Conservation (phyloP, 306 rosid species). For the Quercus berberidifolia region DNA sequence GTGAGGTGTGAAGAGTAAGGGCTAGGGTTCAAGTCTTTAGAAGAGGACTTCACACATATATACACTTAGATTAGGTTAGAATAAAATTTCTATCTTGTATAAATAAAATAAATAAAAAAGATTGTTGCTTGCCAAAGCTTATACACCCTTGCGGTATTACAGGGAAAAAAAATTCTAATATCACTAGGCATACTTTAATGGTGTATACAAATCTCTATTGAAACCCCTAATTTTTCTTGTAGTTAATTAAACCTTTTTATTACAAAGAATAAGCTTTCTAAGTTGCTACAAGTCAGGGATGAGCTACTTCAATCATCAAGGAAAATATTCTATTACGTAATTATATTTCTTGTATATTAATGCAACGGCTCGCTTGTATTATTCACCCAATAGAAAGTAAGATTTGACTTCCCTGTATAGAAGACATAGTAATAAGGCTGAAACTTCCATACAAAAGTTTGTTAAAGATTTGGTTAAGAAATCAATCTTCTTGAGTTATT, state of each 20-base stretch:
- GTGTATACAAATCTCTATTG: too few species aligned
- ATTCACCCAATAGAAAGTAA: too few species aligned
- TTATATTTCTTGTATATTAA: too few species aligned
- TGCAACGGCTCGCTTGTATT: too few species aligned
- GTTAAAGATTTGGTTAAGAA: neutral
- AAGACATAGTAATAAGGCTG: neutral
- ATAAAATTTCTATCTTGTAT: too few species aligned
- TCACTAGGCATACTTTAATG: too few species aligned
- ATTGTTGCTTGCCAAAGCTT: too few species aligned
- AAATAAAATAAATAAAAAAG: too few species aligned
- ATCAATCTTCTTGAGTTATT: too few species aligned
- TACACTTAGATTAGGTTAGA: rapidly evolving
- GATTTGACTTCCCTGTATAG: neutral
- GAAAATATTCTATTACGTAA: too few species aligned
- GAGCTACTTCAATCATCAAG: neutral
- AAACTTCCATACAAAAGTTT: neutral
- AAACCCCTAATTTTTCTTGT: neutral
- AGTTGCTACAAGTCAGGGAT: neutral
- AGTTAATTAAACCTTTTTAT: neutral
- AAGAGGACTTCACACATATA: too few species aligned
- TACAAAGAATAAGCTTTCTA: neutral
- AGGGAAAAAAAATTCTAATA: neutral
- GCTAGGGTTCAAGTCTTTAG: rapidly evolving
- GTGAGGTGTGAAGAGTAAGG: rapidly evolving
- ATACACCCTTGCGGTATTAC: neutral